phyloP scores from a whole-genome alignment of 192 early-diverging fungal genomes.

The Piromyces sp. region DNA sequence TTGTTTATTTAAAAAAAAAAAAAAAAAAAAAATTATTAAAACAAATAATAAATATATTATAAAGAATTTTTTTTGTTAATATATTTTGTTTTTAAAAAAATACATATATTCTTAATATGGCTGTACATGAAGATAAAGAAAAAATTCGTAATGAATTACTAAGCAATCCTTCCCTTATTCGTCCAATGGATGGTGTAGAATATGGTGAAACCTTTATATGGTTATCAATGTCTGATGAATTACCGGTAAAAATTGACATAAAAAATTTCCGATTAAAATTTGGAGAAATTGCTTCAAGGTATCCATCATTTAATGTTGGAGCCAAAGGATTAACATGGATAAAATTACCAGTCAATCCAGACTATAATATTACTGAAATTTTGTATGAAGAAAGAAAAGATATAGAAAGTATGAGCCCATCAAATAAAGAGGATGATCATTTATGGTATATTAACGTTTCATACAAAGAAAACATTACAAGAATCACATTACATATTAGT shows the following conservation, averaged over 20 bases:
- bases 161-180: neutral
- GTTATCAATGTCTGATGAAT: neutral
- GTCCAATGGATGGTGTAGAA: neutral
- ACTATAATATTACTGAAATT: neutral
- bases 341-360: neutral
- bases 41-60: no score
- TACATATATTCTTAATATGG: no score
- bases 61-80: no score
- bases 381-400: neutral
- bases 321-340: neutral
- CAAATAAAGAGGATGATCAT: neutral
- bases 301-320: neutral
- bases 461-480: neutral
- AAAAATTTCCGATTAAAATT: neutral
- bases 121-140: neutral
- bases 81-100: no score
- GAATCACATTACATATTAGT: neutral
- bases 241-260: neutral
- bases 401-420: neutral
- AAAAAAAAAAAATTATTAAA: no score
- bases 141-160: neutral
- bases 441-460: neutral
- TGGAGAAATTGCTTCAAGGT: neutral
- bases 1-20: no score
- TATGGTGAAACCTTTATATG: neutral